phyloP scores from a whole-genome alignment of 805 yeast species.

The Wickerhamiella siamensis region DNA sequence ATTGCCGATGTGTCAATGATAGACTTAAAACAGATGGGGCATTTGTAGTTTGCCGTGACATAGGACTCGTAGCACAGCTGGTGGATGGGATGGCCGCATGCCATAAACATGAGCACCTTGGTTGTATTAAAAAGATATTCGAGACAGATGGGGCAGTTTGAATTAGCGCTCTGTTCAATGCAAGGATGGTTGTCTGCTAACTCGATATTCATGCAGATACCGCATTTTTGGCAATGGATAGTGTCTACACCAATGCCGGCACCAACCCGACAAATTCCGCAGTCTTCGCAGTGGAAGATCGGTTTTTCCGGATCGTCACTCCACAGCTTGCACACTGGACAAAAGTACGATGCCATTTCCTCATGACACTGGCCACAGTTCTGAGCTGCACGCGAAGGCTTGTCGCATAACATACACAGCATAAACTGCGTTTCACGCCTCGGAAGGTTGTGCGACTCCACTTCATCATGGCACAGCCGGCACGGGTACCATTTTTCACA shows the following conservation, averaged over 20 bases:
- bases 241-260: conserved; percentile 77
- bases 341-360: conserved; percentile 61
- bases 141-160: conserved; percentile 86
- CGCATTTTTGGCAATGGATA: conserved; percentile 82
- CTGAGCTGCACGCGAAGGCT: conserved; percentile 60
- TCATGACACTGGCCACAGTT: conserved; percentile 55
- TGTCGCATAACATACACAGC: conserved; percentile 66
- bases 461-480: conserved; percentile 69
- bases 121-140: conserved; percentile 80
- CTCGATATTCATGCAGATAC: conserved; percentile 74
- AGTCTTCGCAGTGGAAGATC: conserved; percentile 82
- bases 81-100: conserved; percentile 90
- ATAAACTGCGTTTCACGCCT: conserved; percentile 51
- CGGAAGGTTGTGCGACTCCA: conserved; percentile 41
- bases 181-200: conserved; percentile 67
- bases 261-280: conserved; percentile 88
- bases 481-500: conserved; percentile 70
- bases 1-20: conserved; percentile 78
- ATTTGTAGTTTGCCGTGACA: conserved; percentile 71
- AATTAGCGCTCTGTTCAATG: conserved; percentile 74
- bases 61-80: conserved; percentile 69
- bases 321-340: conserved; percentile 64
- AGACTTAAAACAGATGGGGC: conserved; percentile 81
- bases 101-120: conserved; percentile 75
- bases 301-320: conserved; percentile 61